These are phyloP conservation scores for Aspergillus coremiiformis DNA, from an alignment of 495 filamentous ascomycete species.

Conservation along the genomic window DNA sequence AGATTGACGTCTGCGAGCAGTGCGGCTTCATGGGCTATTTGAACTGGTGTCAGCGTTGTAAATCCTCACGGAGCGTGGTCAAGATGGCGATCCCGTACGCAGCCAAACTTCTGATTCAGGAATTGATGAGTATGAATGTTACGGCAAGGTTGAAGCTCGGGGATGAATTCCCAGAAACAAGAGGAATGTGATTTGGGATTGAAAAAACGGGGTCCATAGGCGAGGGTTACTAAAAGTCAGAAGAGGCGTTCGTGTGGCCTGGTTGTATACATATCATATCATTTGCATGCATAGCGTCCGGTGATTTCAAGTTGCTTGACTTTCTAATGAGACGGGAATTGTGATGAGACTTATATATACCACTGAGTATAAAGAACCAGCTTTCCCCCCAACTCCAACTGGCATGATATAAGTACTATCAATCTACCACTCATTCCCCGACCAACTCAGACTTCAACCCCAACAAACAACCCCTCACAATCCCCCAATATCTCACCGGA, in stretches of 20 bases:
- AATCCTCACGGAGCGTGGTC: constrained; percentile 68
- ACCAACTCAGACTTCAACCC: too few relatives aligned
- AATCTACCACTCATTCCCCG: too few relatives aligned
- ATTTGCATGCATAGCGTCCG: constrained; percentile 23
- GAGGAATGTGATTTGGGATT: constrained; percentile 23
- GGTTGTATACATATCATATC: constrained; percentile 11
- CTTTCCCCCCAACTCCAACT: not conserved
- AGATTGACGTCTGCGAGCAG: constrained; percentile 84
- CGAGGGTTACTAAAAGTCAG: not conserved
- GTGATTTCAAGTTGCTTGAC: constrained; percentile 9
- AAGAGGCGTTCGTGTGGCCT: constrained; percentile 3
- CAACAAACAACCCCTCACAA: constrained; percentile 22
- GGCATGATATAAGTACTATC: too few relatives aligned
- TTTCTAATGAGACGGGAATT: not conserved
- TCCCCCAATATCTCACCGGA: constrained; percentile 37
- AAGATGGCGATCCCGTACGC: constrained; percentile 98
- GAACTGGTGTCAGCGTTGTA: constrained; percentile 87
- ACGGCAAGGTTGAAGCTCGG: constrained; percentile 76
- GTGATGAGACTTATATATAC: too few relatives aligned
- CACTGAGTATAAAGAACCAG: not conserved
- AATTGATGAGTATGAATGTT: constrained; percentile 96
- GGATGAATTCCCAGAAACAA: constrained; percentile 74
- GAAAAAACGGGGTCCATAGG: constrained; percentile 7
- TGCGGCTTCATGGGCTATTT: constrained; percentile 94
- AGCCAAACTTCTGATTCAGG: constrained; percentile 93